Conservation (phyloP, 208 protist genomes). For the Trypanosomatidae sp. region DNA sequence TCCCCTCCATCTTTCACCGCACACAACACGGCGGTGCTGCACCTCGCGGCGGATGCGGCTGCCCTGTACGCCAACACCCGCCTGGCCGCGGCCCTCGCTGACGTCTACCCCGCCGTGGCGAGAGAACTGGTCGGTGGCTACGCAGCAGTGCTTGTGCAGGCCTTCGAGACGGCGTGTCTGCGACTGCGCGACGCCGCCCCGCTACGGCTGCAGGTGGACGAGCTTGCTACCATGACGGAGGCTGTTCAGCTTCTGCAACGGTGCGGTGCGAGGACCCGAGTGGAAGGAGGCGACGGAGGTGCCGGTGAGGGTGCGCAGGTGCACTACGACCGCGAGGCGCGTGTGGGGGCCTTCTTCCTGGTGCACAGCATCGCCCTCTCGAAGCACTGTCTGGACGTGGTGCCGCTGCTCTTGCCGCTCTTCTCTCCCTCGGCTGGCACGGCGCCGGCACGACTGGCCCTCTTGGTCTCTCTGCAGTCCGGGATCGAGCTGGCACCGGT, state of each 20-base stretch:
- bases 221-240: constrained; percentile 58
- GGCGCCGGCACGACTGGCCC: background rate
- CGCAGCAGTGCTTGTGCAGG: constrained; percentile 21
- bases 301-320: background rate
- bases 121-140: constrained; percentile 27
- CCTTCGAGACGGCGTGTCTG: constrained; percentile 42
- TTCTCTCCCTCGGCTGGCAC: background rate
- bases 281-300: background rate
- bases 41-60: constrained; percentile 24
- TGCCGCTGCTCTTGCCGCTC: constrained; percentile 10
- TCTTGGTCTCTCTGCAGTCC: constrained; percentile 12
- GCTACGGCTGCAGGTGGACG: constrained; percentile 36
- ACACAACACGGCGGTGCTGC: constrained; percentile 6
- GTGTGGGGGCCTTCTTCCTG: constrained; percentile 41
- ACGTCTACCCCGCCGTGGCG: background rate
- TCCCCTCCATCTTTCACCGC: too few relatives aligned
- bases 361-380: constrained; percentile 51
- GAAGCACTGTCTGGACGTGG: constrained; percentile 56
- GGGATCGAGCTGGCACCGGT: constrained; percentile 17
- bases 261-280: background rate
- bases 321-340: constrained; percentile 20
- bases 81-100: constrained; percentile 21
- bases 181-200: constrained; percentile 15
- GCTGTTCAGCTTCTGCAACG: constrained; percentile 35
- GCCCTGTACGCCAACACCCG: constrained; percentile 44